Conservation (phyloP, 768 basidiomycete species). For the Tylopilus sp. region DNA sequence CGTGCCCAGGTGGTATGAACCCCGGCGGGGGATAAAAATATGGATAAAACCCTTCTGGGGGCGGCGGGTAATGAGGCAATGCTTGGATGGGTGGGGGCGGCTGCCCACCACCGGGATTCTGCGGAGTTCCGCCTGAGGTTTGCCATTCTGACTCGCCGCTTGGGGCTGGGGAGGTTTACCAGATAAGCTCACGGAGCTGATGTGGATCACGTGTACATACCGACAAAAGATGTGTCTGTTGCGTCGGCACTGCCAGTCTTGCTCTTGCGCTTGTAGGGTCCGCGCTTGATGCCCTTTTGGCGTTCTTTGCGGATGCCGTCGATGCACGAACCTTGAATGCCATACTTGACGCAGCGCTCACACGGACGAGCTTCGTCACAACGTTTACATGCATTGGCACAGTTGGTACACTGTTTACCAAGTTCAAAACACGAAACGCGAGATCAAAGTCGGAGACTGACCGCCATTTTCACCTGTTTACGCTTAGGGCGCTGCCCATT, state of each 20-base stretch:
- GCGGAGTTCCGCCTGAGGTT: constrained; percentile 20
- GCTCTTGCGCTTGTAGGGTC: constrained; percentile 54
- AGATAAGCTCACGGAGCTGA: constrained; percentile 10
- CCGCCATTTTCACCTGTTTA: constrained; percentile 59
- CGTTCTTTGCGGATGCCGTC: constrained; percentile 65
- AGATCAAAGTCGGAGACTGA: constrained; percentile 27
- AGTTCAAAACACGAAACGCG: not conserved
- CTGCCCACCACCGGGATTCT: constrained; percentile 12
- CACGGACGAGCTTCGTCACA: constrained; percentile 61
- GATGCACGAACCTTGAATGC: constrained; percentile 50
- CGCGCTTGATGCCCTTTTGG: constrained; percentile 57
- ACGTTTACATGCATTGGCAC: constrained; percentile 54
- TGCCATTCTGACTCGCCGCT: constrained; percentile 36
- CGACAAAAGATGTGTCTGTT: constrained; percentile 21
- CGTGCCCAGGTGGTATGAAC: constrained; percentile 37
- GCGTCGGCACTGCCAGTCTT: constrained; percentile 26
- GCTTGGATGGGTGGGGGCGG: constrained; percentile 27
- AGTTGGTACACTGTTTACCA: constrained; percentile 47
- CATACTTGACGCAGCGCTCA: constrained; percentile 62
- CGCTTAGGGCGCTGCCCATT: constrained; percentile 40
- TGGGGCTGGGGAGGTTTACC: constrained; percentile 10
- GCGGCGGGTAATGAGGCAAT: constrained; percentile 31
- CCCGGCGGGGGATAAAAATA: constrained; percentile 41
- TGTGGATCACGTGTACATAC: constrained; percentile 12
- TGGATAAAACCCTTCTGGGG: constrained; percentile 44